phyloP scores from a whole-genome alignment of 495 filamentous ascomycete genomes.

The Tuber calosporum region DNA sequence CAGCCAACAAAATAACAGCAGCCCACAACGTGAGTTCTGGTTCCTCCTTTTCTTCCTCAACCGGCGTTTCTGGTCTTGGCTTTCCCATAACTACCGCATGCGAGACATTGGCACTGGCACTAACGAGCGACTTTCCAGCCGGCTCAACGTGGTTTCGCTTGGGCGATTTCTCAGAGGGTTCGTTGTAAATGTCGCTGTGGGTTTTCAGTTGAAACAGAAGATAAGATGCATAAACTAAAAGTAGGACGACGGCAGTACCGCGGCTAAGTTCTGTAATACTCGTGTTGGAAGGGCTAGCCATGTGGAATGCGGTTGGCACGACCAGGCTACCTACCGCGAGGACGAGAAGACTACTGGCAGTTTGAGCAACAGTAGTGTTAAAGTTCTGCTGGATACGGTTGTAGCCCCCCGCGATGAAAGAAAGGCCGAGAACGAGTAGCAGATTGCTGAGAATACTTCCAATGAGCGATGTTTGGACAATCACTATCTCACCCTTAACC shows the following conservation, averaged over 20 bases:
- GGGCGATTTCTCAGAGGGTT: constrained; percentile 60
- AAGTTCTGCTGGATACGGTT: constrained; percentile 77
- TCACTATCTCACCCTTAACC: constrained; percentile 62
- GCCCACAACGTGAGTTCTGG: constrained; percentile 64
- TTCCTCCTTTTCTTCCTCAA: constrained; percentile 57
- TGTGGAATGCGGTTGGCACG: constrained; percentile 78
- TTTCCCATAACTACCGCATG: constrained; percentile 15
- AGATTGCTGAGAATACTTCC: constrained; percentile 88
- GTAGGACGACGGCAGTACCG: constrained; percentile 65
- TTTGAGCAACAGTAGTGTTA: constrained; percentile 90
- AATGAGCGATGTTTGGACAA: constrained; percentile 88
- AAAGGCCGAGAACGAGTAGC: constrained; percentile 86
- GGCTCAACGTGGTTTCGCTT: constrained; percentile 42
- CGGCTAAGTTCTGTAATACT: constrained; percentile 57
- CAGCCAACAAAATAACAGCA: constrained; percentile 61
- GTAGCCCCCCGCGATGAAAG: constrained; percentile 82
- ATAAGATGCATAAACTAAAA: constrained; percentile 69
- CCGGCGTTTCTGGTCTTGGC: constrained; percentile 43
- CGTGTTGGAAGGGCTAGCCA: constrained; percentile 42
- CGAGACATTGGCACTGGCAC: constrained; percentile 4
- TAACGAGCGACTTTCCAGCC: constrained; percentile 9
- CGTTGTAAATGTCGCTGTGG: constrained; percentile 66
- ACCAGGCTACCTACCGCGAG: constrained; percentile 74
- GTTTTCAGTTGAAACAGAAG: constrained; percentile 77
- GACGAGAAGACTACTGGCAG: constrained; percentile 72